Evolutionary conservation across 1,284 basidiomycete genomes (phyloP), one percentile per base, ranked within the genome.

Genomic region (Inonotus hispidus): DNA sequence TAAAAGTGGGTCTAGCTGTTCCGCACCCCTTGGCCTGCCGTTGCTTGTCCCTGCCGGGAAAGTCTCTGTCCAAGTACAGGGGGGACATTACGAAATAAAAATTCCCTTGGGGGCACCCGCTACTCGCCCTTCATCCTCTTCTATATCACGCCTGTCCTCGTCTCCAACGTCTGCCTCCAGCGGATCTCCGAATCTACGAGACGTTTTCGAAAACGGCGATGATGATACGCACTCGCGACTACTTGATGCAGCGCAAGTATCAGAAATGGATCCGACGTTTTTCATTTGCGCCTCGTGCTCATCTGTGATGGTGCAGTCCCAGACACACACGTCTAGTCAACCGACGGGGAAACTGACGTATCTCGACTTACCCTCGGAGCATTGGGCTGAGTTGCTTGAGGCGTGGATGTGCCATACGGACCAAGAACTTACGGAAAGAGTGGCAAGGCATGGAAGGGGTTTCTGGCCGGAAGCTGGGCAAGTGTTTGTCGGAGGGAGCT

Each of bases 361-460:
- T 72, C 82, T 86, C 55, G 94, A 97, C 68, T 77, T 99, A 6
- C 95, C 95, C 0, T 95, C 92, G 1, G 93, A 97, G 70, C 88
- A 97, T 68, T 99, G 95, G 95, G 90, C 94, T 61, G 95, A 99
- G 72, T 84, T 98, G 43, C 85, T 98, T 23, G 95, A 98, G 63
- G 90, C 93, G 2, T 98, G 95, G 95, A 95, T 99, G 92, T 98
- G 95, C 70, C 96, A 98, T 73, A 75, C 86, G 21, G 94, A 97
- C 70, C 94, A 96, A 74, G 84, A 82, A 35, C 75, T 95, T 53
- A 82, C 88, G 60, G 86, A 88, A 25, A 80, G 87, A 16, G 80
- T 93, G 3, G 75, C 83, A 50, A 79, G 82, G 64, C 82, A 84
- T 65, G 81, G 79, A 66, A 76, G 80, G 38, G 92, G 88, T 0